Base-by-base conservation (phyloP, 1,284 basidiomycete species). In the Ceratobasidium sp. region DNA sequence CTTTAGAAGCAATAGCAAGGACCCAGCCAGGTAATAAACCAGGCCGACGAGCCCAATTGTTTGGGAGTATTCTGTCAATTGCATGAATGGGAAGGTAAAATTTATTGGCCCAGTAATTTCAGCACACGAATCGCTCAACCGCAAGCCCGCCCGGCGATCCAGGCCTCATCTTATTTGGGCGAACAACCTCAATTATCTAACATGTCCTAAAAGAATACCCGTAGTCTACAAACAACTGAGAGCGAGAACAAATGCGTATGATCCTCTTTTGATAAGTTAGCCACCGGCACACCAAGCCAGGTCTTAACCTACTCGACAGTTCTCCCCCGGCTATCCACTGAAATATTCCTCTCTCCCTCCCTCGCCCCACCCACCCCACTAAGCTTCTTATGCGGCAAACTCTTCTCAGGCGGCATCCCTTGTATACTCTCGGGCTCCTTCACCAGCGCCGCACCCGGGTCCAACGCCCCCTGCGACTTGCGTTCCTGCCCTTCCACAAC, bases 401-500 rank as follows among this genome's bases (percentile, higher is more conserved):
- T 71, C 44, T 51, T 59, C 25, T 71, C 67, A 48, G 67, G 42
- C 16, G 67, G 30, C 67, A 71, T 70, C n/a, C 67, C 67, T 28
- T 71, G 56, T 44, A 71, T 71, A 48, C 67, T 71, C 28, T 71
- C 67, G 3, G 58, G 67, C 48, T 71, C 67, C 67, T 71, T 60
- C 28, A 71, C 67, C 2, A 71, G 56, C 12, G 16, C 40, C 6
- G 58, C 67, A 40, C 67, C 67, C n/a, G 67, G 67, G 12, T 60
- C 67, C 18, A 71, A 36, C 28, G 14, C 66, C 18, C 14, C 33
- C 46, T 25, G 2, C 6, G 58, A 49, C n/a, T 42, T 60, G 3
- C 49, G 66, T 44, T 73, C 58, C 51, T 70, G 59, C n/a, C 74
- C 75, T 61, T 76, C 75, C 1, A 75, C 75, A 1, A 59, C 63